A percentile compares a stretch with the other conserved stretches of the same genome.
phyloP scores from a whole-genome alignment of 2,329 filamentous ascomycete genomes.

The Madurella fahalii region DNA sequence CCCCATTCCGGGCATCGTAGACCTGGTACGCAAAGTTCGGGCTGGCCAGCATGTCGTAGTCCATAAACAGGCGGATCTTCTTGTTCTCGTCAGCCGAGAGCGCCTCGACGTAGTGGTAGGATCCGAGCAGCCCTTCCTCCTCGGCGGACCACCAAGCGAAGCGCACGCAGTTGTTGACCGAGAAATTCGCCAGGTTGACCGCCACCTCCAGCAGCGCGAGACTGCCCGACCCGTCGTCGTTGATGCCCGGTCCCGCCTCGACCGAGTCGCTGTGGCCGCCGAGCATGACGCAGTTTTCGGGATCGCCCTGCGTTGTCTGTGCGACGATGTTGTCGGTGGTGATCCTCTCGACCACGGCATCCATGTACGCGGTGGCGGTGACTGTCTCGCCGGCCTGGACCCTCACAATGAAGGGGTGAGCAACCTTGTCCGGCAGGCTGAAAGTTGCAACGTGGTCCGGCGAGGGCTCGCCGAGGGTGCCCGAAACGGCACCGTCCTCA shows the following conservation, averaged over 20 bases:
- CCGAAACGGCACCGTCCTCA: constrained; percentile 56
- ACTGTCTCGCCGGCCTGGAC: constrained; percentile 49
- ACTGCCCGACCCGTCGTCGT: constrained; percentile 70
- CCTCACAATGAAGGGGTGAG: constrained; percentile 50
- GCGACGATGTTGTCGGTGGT: constrained; percentile 58
- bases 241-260: constrained; percentile 65
- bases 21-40: constrained; percentile 65
- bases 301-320: constrained; percentile 56
- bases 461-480: constrained; percentile 62
- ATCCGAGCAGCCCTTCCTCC: constrained; percentile 63
- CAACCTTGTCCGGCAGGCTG: constrained; percentile 59
- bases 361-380: constrained; percentile 55
- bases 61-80: constrained; percentile 63
- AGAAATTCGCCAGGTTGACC: constrained; percentile 52
- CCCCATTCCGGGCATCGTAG: constrained; percentile 67
- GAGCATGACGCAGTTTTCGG: constrained; percentile 61
- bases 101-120: constrained; percentile 54
- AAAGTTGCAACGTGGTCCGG: constrained; percentile 63
- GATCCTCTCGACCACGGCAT: constrained; percentile 52
- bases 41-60: constrained; percentile 67
- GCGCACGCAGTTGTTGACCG: constrained; percentile 61
- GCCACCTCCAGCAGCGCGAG: constrained; percentile 60
- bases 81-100: constrained; percentile 55
- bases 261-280: constrained; percentile 63
- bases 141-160: constrained; percentile 67